Evolutionary conservation across 257 asterid genomes (phyloP).

Genomic region (Solanum dulcamara): DNA sequence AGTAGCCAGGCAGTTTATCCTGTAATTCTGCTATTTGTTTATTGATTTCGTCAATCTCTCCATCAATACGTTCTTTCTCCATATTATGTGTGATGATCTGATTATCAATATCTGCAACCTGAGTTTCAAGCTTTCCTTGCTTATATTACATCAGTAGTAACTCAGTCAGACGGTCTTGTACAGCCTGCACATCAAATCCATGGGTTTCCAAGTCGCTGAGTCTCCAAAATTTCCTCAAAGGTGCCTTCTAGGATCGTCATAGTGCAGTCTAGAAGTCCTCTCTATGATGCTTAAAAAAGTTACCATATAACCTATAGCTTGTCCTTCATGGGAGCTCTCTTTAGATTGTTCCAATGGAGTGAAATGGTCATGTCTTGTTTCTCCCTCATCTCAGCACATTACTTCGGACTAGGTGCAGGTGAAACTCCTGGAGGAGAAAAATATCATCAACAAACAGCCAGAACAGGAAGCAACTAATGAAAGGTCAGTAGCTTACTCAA

Average conservation of each 20-base stretch:
- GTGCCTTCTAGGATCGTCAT: slow-evolving; percentile 28
- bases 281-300: slow-evolving; percentile 47
- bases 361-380: slow-evolving; percentile 23
- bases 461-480: background rate
- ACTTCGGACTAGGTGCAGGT: slow-evolving; percentile 13
- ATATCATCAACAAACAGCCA: background rate
- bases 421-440: slow-evolving; percentile 21
- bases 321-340: slow-evolving; percentile 68
- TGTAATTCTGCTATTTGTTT: slow-evolving; percentile 34
- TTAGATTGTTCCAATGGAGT: slow-evolving; percentile 30
- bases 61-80: slow-evolving; percentile 19
- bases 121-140: slow-evolving; percentile 20
- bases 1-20: slow-evolving; percentile 20
- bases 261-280: slow-evolving; percentile 29
- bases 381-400: slow-evolving; percentile 10
- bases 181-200: slow-evolving; percentile 45
- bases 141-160: slow-evolving; percentile 22
- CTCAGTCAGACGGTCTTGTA: slow-evolving; percentile 22
- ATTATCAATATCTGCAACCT: slow-evolving; percentile 9
- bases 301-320: slow-evolving; percentile 74
- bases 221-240: slow-evolving; percentile 39
- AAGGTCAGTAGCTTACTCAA: slow-evolving; percentile 25
- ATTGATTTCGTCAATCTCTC: slow-evolving; percentile 29
- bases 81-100: slow-evolving; percentile 13
- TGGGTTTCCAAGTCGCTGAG: slow-evolving; percentile 44